phyloP scores from a whole-genome alignment of 2,329 filamentous ascomycete genomes.

The Aspergillus uvarum region DNA sequence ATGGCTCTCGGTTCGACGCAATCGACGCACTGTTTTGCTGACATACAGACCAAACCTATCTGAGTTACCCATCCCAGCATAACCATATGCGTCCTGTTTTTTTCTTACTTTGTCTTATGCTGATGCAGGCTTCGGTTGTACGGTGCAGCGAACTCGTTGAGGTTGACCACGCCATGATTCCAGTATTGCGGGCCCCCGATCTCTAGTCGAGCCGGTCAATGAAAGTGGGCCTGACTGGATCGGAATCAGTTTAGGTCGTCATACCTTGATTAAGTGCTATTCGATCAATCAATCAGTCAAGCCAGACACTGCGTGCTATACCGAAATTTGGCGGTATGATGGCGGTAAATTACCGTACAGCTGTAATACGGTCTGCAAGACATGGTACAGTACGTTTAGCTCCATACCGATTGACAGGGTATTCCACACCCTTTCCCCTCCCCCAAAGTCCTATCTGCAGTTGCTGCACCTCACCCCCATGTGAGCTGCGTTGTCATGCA shows the following conservation, averaged over 20 bases:
- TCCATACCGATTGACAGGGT: background rate
- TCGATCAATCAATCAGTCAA: background rate
- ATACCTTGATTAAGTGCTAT: background rate
- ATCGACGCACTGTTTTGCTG: background rate
- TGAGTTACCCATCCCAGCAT: too few species aligned
- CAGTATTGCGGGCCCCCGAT: background rate
- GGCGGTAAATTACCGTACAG: background rate
- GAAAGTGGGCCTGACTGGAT: background rate
- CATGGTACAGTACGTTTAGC: background rate
- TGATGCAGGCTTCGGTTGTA: background rate
- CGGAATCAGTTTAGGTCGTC: background rate
- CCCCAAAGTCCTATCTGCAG: background rate
- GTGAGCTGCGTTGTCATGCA: conserved; percentile 31
- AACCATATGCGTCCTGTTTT: too few species aligned
- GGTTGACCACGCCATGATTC: background rate
- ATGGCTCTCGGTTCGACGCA: background rate
- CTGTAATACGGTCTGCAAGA: background rate
- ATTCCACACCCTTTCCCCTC: background rate
- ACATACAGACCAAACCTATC: background rate
- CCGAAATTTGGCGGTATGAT: background rate
- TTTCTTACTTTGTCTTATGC: too few species aligned
- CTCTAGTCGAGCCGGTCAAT: background rate
- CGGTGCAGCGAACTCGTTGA: background rate
- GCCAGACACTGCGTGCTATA: too few species aligned
- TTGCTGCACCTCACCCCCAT: conserved; percentile 15